phyloP scores from a whole-genome alignment of 2,329 filamentous ascomycete genomes.

The Massarina eburnea region DNA sequence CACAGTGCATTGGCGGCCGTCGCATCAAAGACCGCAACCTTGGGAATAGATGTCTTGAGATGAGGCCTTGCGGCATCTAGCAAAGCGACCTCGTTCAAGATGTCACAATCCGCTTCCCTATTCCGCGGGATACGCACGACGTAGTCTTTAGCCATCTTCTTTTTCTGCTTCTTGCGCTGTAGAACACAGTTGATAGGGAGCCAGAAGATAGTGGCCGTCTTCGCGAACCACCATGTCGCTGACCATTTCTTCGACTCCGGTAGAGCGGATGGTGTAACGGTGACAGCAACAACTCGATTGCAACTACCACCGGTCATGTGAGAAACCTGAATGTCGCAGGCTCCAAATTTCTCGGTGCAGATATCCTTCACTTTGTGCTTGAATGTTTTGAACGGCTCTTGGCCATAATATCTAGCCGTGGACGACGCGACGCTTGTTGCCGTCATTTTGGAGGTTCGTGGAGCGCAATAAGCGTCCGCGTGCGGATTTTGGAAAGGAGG shows the following conservation, averaged over 20 bases:
- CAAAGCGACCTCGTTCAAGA: constrained; percentile 5
- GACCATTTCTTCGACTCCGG: constrained; percentile 2
- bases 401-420: no score
- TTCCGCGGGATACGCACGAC: constrained; percentile 12
- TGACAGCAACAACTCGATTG: constrained; percentile 24
- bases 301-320: constrained; percentile 22
- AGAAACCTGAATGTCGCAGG: constrained; percentile 10
- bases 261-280: constrained; percentile 1
- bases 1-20: not conserved
- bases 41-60: constrained; percentile 6
- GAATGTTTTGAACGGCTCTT: not conserved
- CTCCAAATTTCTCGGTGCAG: not conserved
- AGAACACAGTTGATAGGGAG: not conserved
- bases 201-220: no score
- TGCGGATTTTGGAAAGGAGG: no score
- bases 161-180: not conserved
- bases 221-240: not conserved
- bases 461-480: no score
- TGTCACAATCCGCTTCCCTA: not conserved
- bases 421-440: no score
- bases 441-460: no score
- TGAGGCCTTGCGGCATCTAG: not conserved
- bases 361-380: constrained; percentile 6
- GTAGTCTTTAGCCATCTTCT: not conserved
- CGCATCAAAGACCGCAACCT: constrained; percentile 1